Evolutionary conservation across 305 asterid species (phyloP).

Genomic region (Fraxinus paxiana): DNA sequence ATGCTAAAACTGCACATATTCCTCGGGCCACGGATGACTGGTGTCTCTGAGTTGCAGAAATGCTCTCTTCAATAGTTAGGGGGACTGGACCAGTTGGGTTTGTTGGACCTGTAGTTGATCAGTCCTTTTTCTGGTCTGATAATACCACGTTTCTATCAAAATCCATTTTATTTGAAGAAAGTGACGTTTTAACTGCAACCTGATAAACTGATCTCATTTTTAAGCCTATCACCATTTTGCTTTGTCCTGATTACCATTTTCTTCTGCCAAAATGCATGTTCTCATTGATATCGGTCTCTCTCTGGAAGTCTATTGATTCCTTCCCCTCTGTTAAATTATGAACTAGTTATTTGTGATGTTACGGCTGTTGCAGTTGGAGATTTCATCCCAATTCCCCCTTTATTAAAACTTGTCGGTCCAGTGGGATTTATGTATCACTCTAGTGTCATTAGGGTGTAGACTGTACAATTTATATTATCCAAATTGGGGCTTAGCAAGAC

Average conservation of each 20-base stretch:
- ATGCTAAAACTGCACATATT: not conserved
- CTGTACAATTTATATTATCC: not conserved
- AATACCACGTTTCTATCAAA: not conserved
- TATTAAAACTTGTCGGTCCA: not conserved
- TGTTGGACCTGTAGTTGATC: not conserved
- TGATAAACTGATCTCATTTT: not conserved
- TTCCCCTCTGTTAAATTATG: not conserved
- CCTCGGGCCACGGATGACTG: not conserved
- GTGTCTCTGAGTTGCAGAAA: not conserved
- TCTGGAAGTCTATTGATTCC: not conserved
- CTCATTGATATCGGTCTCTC: not conserved
- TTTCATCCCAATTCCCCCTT: not conserved
- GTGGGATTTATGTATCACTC: not conserved
- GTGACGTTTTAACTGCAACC: not conserved
- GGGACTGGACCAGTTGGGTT: not conserved
- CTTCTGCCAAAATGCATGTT: not conserved
- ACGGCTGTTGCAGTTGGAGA: not conserved
- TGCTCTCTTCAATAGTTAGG: not conserved
- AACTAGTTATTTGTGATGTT: not conserved
- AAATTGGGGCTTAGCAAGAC: not conserved
- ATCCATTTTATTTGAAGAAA: not conserved
- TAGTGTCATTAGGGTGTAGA: not conserved
- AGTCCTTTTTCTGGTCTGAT: not conserved
- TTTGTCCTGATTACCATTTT: not conserved
- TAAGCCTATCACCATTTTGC: not conserved